Evolutionary conservation across 441 rosid genomes (phyloP).

Genomic region (Populus trichocarpa): DNA sequence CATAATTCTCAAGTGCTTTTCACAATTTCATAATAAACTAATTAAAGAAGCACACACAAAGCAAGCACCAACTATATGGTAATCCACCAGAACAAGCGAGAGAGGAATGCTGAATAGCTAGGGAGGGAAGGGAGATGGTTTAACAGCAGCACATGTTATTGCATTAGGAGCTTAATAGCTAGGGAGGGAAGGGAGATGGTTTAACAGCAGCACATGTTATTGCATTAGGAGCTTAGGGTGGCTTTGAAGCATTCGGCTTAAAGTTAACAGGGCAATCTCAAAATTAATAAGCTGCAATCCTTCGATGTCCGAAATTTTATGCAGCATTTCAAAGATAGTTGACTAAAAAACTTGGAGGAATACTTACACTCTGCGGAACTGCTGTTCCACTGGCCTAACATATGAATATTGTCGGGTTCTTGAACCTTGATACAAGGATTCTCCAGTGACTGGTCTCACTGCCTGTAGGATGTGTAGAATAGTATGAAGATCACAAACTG

Average conservation of each 20-base stretch:
- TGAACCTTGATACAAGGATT: conserved; percentile 43
- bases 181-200: neutral
- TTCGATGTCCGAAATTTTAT: neutral
- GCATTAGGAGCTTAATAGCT: neutral
- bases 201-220: neutral
- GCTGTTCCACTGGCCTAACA: conserved; percentile 51
- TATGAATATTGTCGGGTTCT: conserved; percentile 39
- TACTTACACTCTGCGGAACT: conserved; percentile 60
- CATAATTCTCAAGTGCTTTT: too few relatives aligned
- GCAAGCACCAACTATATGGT: neutral
- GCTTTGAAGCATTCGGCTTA: neutral
- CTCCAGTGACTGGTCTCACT: conserved; percentile 37
- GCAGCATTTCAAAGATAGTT: neutral
- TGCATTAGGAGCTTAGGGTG: neutral
- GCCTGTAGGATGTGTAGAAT: conserved; percentile 37
- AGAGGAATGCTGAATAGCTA: neutral
- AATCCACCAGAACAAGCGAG: neutral
- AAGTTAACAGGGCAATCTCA: neutral
- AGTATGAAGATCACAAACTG: neutral
- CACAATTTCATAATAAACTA: neutral
- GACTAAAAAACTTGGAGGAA: neutral
- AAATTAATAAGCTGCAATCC: neutral
- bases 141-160: neutral
- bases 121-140: neutral
- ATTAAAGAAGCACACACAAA: neutral